Evolutionary conservation across 805 yeast species (phyloP), one percentile per base, ranked within the genome.

Genomic region (Brettanomyces anomalus): DNA sequence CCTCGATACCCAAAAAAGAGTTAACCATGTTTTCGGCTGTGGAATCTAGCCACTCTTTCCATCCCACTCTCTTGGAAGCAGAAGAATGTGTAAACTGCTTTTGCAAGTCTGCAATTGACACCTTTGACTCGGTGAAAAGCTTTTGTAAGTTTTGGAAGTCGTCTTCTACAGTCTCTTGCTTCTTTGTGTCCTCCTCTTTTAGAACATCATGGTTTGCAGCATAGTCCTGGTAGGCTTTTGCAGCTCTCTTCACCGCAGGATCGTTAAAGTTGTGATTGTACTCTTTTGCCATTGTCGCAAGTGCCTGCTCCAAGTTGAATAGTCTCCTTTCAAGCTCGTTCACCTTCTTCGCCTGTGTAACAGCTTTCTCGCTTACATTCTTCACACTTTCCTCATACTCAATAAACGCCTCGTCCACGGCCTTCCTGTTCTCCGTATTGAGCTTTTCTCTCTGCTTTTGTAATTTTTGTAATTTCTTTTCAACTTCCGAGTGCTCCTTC

Each of bases 201-300:
- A n/a, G 38, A 13, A 35, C 40, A 4, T 43, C 61, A 34, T 64
- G 60, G 48, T 71, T 71, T 10, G 74, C 70, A 7, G 60, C 50
- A 49, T 72, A 69, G 47, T 75, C 71, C 37, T 73, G 75, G 55
- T 61, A 81, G 0, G 66, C 64, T 16, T 72, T 65, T 15, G 87
- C 79, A 1, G 89, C 79, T 17, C 68, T 72, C 58, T 86, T 86
- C 16, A 89, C 96, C 0, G 89, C 94, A 6, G 78, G 76, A 61
- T 89, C 96, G 56, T 89, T 87, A 64, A 87, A 77, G 53, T 87
- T 83, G 39, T 84, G 85, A 52, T 87, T 85, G 61, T 84, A 88
- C n/a, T 74, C 72, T 3, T 66, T 55, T 7, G 68, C 58, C 62
- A 89, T 65, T 4, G 62, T 61, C 2, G 61, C 58, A 40, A 86